Percentiles rank a stretch among this genome's conserved stretches.
These are phyloP conservation scores for Stephania yunnanensis DNA, from an alignment of 164 flowering plant species.

Conservation along the genomic window DNA sequence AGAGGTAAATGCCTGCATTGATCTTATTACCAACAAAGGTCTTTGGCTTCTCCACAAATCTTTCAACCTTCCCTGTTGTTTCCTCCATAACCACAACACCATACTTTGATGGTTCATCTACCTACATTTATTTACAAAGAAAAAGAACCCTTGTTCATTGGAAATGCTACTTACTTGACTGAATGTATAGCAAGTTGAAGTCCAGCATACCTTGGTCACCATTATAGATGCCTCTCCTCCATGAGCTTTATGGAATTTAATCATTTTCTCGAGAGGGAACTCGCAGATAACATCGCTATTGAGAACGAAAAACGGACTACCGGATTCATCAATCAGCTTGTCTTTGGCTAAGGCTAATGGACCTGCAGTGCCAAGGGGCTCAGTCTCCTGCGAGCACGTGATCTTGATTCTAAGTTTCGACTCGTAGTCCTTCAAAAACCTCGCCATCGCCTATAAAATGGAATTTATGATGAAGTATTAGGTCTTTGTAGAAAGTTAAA, in stretches of 20 bases:
- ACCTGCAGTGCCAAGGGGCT: slow-evolving; percentile 95
- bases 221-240: too few species aligned
- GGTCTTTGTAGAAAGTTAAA: too few species aligned
- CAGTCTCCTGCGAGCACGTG: slow-evolving; percentile 88
- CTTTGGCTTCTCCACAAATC: slow-evolving; percentile 92
- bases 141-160: too few species aligned
- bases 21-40: slow-evolving; percentile 96
- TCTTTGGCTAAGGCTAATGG: background rate
- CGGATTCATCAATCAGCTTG: background rate
- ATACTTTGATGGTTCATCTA: slow-evolving; percentile 96
- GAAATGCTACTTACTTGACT: background rate
- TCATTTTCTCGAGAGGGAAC: too few species aligned
- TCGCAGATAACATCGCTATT: too few species aligned
- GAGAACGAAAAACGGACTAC: too few species aligned
- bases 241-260: too few species aligned
- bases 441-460: slow-evolving; percentile 69
- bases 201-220: too few species aligned
- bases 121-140: slow-evolving; percentile 33
- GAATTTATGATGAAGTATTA: background rate
- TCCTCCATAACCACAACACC: slow-evolving; percentile 96
- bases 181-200: too few species aligned
- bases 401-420: slow-evolving; percentile 76
- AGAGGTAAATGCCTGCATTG: slow-evolving; percentile 92
- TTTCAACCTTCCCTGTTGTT: slow-evolving; percentile 76
- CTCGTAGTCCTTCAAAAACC: slow-evolving; percentile 84